Base-by-base conservation (phyloP, 257 asterid species). In the Salvia rosmarinus region DNA sequence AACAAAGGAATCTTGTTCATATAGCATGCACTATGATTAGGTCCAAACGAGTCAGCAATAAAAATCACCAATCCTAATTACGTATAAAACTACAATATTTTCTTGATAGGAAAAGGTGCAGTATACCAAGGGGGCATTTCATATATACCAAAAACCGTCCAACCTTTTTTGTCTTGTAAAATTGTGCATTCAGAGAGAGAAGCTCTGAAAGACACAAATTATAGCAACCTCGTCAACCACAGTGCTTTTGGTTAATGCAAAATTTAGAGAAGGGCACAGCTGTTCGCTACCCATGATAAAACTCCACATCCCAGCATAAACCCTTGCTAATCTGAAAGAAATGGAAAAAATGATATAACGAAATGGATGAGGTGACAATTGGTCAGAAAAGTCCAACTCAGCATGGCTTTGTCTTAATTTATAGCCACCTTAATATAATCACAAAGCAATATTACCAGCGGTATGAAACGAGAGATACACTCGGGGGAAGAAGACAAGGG, bases 191-290 rank as follows among this genome's bases (percentile, higher is more conserved):
- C n/a, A n/a, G n/a, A 57, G 72, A 72, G 43, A 67, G 54, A 68
- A 14, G 63, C 67, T 44, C 42, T 11, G 2, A 57, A 51, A 68
- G 40, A 60, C 67, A 17, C 67, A 5, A 61, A 61, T 69, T 16
- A 56, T 64, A 49, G 68, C 65, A 54, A 67, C 32, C 60, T 54
- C 10, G 47, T 72, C 77, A 42, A 75, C 82, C 83, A 81, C 78
- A 73, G 50, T 66, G 81, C 81, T 80, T 28, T 64, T 47, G 46
- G 68, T 74, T 72, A 72, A 87, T 67, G 83, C 85, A 85, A 81
- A 75, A 70, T 68, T 71, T 47, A 67, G 50, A 65, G n/a, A n/a
- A n/a, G n/a, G n/a, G n/a, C n/a, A n/a, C n/a, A 66, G 51, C 61
- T 59, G 35, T 43, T 17, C 35, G 13, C 25, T 35, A 49, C 49